phyloP scores from a whole-genome alignment of 1,284 basidiomycete species.

The Trichosporon sp. region DNA sequence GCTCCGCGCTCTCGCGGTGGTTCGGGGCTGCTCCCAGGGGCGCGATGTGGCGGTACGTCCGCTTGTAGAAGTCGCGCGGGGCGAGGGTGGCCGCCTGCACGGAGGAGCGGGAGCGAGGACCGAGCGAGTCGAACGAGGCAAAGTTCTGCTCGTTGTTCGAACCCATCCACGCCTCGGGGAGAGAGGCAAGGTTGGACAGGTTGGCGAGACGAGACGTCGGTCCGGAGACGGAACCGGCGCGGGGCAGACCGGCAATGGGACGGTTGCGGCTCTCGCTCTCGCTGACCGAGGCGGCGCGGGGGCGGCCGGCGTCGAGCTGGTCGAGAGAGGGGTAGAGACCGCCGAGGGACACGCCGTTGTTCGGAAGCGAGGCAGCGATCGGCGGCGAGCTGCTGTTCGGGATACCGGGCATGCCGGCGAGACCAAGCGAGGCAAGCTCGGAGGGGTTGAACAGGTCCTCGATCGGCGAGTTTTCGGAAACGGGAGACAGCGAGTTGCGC shows the following conservation, averaged over 20 bases:
- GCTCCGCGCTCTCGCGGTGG: slow-evolving; percentile 38
- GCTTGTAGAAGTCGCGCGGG: slow-evolving; percentile 51
- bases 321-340: slow-evolving; percentile 26
- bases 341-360: slow-evolving; percentile 41
- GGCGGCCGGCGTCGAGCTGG: slow-evolving; percentile 29
- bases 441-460: slow-evolving; percentile 56
- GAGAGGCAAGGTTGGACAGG: slow-evolving; percentile 6
- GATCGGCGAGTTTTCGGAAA: slow-evolving; percentile 48
- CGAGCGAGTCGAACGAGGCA: background rate
- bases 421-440: slow-evolving; percentile 56
- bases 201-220: slow-evolving; percentile 21
- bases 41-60: slow-evolving; percentile 52
- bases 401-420: slow-evolving; percentile 57
- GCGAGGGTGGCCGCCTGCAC: slow-evolving; percentile 43
- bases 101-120: slow-evolving; percentile 1
- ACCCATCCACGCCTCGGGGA: slow-evolving; percentile 10
- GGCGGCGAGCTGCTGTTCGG: slow-evolving; percentile 30
- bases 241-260: slow-evolving; percentile 36
- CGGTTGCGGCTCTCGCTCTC: slow-evolving; percentile 23
- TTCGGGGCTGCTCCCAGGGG: slow-evolving; percentile 50
- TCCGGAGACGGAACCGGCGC: slow-evolving; percentile 36
- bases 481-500: slow-evolving; percentile 46
- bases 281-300: slow-evolving; percentile 27
- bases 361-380: slow-evolving; percentile 20
- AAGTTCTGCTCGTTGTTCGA: slow-evolving; percentile 25